These are phyloP conservation scores for Pholiota adiposa DNA, from an alignment of 1,284 basidiomycete species.

Conservation along the genomic window DNA sequence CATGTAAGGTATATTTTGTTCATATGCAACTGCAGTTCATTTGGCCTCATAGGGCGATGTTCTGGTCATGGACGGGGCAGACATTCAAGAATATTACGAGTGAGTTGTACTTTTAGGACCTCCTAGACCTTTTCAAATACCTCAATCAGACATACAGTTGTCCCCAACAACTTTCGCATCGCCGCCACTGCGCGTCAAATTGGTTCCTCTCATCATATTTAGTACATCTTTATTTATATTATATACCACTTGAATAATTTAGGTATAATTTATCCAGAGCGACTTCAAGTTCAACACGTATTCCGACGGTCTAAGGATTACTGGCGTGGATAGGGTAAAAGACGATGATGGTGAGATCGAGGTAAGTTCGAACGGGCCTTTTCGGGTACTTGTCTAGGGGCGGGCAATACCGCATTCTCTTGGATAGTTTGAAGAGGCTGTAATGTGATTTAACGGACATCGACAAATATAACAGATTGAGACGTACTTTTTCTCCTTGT, in stretches of 20 bases:
- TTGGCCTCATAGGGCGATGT: conserved; percentile 64
- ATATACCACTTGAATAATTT: not conserved
- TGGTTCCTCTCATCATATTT: conserved; percentile 20
- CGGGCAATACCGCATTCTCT: conserved; percentile 11
- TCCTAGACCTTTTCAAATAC: too few species aligned
- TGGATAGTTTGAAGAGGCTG: conserved; percentile 21
- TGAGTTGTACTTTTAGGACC: conserved; percentile 36
- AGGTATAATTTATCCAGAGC: not conserved
- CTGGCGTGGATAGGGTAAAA: conserved; percentile 25
- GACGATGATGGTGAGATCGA: conserved; percentile 24
- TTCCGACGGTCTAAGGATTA: not conserved
- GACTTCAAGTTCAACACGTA: not conserved
- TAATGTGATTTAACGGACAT: not conserved
- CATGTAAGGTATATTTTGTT: conserved; percentile 54
- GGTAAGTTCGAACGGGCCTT: conserved; percentile 22
- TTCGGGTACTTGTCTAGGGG: conserved; percentile 12
- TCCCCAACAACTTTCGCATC: conserved; percentile 52
- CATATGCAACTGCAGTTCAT: not conserved
- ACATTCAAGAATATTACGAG: conserved; percentile 73
- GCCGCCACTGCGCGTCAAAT: conserved; percentile 54
- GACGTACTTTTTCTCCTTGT: conserved; percentile 36
- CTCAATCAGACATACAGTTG: conserved; percentile 46
- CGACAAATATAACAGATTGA: conserved; percentile 3
- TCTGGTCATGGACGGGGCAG: conserved; percentile 72
- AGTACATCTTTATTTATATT: conserved; percentile 5